Evolutionary conservation across 495 filamentous ascomycete species (phyloP), one percentile per base, ranked within the genome.

Genomic region (Jackrogersella multiformis): DNA sequence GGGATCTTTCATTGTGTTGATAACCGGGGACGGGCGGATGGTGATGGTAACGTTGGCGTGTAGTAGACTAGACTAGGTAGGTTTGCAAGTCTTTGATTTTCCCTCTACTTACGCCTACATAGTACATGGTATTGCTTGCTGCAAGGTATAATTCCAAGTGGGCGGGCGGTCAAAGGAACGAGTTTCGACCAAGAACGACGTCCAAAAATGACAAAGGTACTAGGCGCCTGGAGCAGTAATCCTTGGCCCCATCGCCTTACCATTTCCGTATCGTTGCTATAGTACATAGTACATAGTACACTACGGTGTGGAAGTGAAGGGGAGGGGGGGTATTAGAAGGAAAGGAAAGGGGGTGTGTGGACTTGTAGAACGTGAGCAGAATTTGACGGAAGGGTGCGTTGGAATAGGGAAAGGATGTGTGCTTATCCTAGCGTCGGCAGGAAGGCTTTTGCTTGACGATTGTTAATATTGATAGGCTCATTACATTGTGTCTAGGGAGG

Each of bases 1-100:
- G 68, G 65, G 70, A 75, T 73, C 68, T 60, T 74, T 68, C 70
- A 75, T 71, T 73, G 70, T 73, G 66, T 61, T 53, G 70, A 73
- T 67, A 70, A 65, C 73, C 70, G 73, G 73, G 68, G 73, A 71
- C 70, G 70, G 70, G 71, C 32, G 68, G 73, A 65, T 66, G 70
- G 71, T 66, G 70, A 75, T 71, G 70, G 62, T 61, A 71, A 64
- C 65, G 73, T 68, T 73, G 70, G 73, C 61, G 67, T 70, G 30
- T 46, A 26, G 61, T 66, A 58, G 53, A 49, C 57, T 73, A 68
- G 73, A 52, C 67, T 69, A 61, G 73, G 73, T 69, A 61, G 73
- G 73, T 67, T 64, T 59, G 54, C 24, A 46, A 68, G 67, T 58
- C 67, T 72, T 71, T 73, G 65, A 73, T 49, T 73, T 69, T 73